Percentiles rank a stretch among this genome's conserved stretches.
phyloP scores from a whole-genome alignment of 108 stramenopile genomes.

The Nitzschia sp. region DNA sequence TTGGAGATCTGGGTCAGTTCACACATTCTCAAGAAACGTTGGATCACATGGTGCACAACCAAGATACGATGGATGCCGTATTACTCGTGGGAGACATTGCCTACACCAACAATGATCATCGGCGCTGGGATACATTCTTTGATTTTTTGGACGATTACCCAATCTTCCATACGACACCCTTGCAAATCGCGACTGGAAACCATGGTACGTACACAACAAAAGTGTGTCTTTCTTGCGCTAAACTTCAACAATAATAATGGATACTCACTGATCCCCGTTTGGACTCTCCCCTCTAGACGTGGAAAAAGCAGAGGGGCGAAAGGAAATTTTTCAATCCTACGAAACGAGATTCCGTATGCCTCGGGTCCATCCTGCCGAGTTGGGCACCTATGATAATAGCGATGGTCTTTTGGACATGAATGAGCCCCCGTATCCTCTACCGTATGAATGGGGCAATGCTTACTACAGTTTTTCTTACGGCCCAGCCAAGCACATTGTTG shows the following conservation, averaged over 20 bases:
- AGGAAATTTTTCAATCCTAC: conserved; percentile 64
- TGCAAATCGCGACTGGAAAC: conserved; percentile 65
- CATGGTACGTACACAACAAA: conserved; percentile 34
- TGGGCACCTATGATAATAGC: conserved; percentile 35
- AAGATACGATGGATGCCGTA: conserved; percentile 38
- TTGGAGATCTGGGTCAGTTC: conserved; percentile 51
- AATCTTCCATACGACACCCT: conserved; percentile 48
- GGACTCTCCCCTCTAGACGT: conserved; percentile 39
- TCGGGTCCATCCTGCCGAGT: conserved; percentile 47
- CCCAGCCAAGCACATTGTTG: conserved; percentile 64
- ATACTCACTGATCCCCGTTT: background rate
- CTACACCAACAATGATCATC: conserved; percentile 70
- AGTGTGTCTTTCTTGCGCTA: background rate
- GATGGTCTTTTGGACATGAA: conserved; percentile 39
- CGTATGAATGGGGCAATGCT: conserved; percentile 79
- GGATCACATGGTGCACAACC: conserved; percentile 28
- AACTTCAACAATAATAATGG: too few relatives aligned
- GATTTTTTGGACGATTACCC: conserved; percentile 62
- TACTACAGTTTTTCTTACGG: conserved; percentile 74
- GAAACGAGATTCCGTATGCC: conserved; percentile 79
- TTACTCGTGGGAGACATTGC: conserved; percentile 74
- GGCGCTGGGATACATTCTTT: conserved; percentile 79
- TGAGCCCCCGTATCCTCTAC: conserved; percentile 54
- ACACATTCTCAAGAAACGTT: conserved; percentile 35
- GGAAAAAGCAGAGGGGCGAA: conserved; percentile 38